Base-by-base conservation (phyloP, 768 basidiomycete genomes). In the Hydnum rufescens region DNA sequence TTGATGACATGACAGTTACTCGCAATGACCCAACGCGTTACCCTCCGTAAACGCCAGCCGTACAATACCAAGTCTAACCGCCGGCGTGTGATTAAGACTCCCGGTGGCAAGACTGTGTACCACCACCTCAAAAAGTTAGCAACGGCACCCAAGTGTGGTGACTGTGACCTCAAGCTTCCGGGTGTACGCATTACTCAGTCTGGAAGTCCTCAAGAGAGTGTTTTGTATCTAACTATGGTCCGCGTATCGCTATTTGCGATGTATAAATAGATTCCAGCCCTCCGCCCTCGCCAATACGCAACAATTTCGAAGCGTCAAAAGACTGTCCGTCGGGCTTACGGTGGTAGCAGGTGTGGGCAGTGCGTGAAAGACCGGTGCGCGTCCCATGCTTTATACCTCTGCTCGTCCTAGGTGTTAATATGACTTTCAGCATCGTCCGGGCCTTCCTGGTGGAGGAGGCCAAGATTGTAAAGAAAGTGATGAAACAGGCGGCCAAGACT, bases 391-490 rank as follows among this genome's bases (percentile, higher is more conserved):
- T 18, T 31, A 52, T 25, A n/a, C 6, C 52, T 29, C 16, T 26
- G 8, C n/a, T 25, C 30, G 26, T n/a, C 36, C 47, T 34, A 6
- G 22, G 25, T n/a, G 4, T 53, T 29, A 55, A 18, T 19, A 36
- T 52, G 6, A 47, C 32, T n/a, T 48, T 0, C 57, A 96, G 95
- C 57, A 92, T 99, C 61, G 82, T 97, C 60, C 86, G 95, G 55
- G 90, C 95, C 57, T 99, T 99, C 80, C 71, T 99, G 55, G 86
- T 99, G 36, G 95, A 97, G 74, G 95, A 99, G 74, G 95, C 95
- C 43, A 97, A 97, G 75, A 97, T 99, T 62, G 95, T 99, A 65
- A 99, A 99, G 81, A 82, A 78, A 71, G 93, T 97, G 60, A 90
- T 96, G 75, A 95, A 95, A 74, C 81, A 82, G 64, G 87, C 86